Percentiles rank a stretch among this genome's conserved stretches.
Evolutionary conservation across 306 rosid species (phyloP).

Genomic region (Quercus suber): DNA sequence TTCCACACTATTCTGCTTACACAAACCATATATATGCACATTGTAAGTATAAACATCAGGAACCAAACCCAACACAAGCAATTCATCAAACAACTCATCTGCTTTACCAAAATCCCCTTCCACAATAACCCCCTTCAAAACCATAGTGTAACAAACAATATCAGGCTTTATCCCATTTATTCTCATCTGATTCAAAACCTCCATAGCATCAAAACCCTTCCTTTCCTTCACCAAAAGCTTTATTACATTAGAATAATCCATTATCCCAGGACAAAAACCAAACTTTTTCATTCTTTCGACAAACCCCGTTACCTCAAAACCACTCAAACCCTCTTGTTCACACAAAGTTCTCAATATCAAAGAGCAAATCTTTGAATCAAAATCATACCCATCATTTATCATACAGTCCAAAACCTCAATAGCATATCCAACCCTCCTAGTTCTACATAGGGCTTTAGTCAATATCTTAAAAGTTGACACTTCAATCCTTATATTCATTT

Average conservation of each 20-base stretch:
- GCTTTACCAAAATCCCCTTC: constrained; percentile 46
- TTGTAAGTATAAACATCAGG: constrained; percentile 72
- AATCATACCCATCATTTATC: constrained; percentile 60
- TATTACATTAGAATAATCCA: constrained; percentile 61
- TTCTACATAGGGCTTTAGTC: constrained; percentile 54
- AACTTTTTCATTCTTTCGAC: constrained; percentile 49
- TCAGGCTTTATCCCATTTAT: constrained; percentile 62
- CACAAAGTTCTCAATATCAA: constrained; percentile 55
- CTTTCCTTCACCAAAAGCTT: constrained; percentile 55
- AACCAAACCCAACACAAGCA: constrained; percentile 67
- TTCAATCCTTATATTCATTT: constrained; percentile 61
- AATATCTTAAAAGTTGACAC: constrained; percentile 63
- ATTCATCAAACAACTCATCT: constrained; percentile 68
- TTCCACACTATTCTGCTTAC: constrained; percentile 53
- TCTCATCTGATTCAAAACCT: constrained; percentile 53
- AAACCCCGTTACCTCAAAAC: constrained; percentile 51
- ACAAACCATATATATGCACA: constrained; percentile 65
- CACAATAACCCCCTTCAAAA: constrained; percentile 50
- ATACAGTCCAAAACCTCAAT: constrained; percentile 52
- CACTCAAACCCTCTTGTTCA: constrained; percentile 33
- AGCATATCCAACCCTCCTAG: constrained; percentile 53
- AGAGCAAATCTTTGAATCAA: constrained; percentile 54
- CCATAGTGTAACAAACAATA: constrained; percentile 74
- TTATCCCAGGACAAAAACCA: constrained; percentile 58
- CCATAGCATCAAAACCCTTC: constrained; percentile 50